Conservation (phyloP, 441 rosid species). For the California macrophylla region DNA sequence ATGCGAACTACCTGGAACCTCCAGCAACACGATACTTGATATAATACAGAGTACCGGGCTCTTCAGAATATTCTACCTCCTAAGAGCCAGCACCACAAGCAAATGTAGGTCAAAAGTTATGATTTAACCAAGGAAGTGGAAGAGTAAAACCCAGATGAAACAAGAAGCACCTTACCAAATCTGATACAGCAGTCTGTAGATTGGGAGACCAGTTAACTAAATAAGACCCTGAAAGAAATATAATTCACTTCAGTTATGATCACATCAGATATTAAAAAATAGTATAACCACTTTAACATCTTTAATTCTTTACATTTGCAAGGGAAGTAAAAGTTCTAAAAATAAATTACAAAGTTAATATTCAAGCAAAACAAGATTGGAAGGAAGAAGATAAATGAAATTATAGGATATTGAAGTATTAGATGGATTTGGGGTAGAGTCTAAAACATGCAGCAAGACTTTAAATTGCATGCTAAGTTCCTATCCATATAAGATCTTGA, state of each 20-base stretch:
- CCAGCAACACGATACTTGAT: slow-evolving; percentile 97
- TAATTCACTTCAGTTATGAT: slow-evolving; percentile 8
- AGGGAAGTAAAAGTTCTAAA: background rate
- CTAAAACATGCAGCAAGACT: background rate
- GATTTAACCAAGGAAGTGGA: slow-evolving; percentile 10
- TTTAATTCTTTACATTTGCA: slow-evolving; percentile 1
- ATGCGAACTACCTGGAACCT: slow-evolving; percentile 54
- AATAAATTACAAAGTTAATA: background rate
- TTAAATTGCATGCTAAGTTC: background rate
- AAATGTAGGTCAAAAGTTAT: slow-evolving; percentile 13
- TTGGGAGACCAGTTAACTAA: slow-evolving; percentile 99
- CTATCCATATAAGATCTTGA: slow-evolving; percentile 2
- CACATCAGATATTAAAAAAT: slow-evolving; percentile 2
- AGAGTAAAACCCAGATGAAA: slow-evolving; percentile 16
- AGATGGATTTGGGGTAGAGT: background rate
- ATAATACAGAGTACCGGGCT: slow-evolving; percentile 70
- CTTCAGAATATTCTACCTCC: slow-evolving; percentile 99
- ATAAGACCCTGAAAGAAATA: slow-evolving; percentile 67
- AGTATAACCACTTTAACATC: background rate
- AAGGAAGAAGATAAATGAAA: background rate
- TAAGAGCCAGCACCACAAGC: slow-evolving; percentile 22
- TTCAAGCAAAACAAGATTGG: background rate
- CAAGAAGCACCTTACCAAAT: slow-evolving; percentile 51
- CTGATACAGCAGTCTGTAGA: slow-evolving; percentile 97
- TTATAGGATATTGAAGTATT: background rate